Base-by-base conservation (phyloP, 1,139 yeast genomes). In the Dujonia santamariae region DNA sequence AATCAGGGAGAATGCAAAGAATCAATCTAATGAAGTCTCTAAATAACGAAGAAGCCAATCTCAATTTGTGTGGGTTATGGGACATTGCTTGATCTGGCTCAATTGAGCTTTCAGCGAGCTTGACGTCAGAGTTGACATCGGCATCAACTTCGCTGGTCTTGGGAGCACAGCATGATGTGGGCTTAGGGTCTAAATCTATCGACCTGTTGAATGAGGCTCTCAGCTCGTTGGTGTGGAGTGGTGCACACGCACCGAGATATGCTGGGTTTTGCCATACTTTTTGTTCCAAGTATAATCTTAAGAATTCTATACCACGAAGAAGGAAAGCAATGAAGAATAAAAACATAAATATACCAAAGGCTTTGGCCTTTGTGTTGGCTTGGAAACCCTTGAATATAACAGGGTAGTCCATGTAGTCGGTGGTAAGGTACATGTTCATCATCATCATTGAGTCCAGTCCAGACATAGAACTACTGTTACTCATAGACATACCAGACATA, bases 311-410 rank as follows among this genome's bases (percentile, higher is more conserved):
- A 4, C 83, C 80, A 49, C 84, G 71, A 38, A 79, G 66, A 27
- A 70, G 56, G 46, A 83, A 74, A 0, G 81, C 80, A 11, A 75
- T 61, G 23, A 72, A 68, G 47, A 83, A 74, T 21, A 84, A 53
- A 21, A 80, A 59, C 27, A 79, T 57, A 48, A 82, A 84, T 15
- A 84, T 81, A 22, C 90, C 94, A 53, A 83, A 83, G 0, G 85
- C 88, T 38, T 73, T 70, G 11, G 70, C 87, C 18, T 72, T 73
- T 31, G 60, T 63, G 3, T 59, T 44, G 3, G 92, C 90, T 13
- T 51, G 46, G 34, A 84, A 57, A 1, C 59, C 56, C 39, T 66
- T 56, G 61, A 83, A 83, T 7, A 83, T 47, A 1, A 84, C 85
- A 0, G 90, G 86, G 46, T 77, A 76, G 34, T 65, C 57, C 7